Evolutionary conservation across 164 flowering plant genomes (phyloP).

Genomic region (Liriodendron chinense): DNA sequence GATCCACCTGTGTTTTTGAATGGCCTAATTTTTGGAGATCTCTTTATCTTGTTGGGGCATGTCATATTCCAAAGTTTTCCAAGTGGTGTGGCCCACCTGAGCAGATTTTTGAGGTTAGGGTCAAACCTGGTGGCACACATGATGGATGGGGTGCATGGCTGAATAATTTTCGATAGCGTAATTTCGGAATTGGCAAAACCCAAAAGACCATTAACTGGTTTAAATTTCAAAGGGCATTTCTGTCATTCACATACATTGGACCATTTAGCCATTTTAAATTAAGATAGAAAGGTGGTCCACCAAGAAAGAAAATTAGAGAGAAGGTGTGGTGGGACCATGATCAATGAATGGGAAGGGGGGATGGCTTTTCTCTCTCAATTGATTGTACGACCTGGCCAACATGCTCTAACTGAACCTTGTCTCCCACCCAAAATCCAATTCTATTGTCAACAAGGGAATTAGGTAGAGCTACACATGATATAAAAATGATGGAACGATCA

Average conservation of each 20-base stretch:
- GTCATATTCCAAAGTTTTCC: too few species aligned
- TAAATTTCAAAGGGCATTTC: not conserved
- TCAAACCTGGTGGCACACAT: too few species aligned
- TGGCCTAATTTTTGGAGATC: too few species aligned
- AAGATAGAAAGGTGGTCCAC: not conserved
- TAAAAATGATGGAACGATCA: not conserved
- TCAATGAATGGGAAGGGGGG: not conserved
- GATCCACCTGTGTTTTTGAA: too few species aligned
- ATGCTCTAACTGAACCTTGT: conserved; percentile 35
- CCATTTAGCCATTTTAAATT: not conserved
- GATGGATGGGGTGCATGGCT: too few species aligned
- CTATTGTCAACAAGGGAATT: conserved; percentile 19
- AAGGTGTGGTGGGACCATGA: conserved; percentile 14
- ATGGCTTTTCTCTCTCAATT: conserved; percentile 14
- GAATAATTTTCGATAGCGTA: too few species aligned
- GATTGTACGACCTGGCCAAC: conserved; percentile 37
- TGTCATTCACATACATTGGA: not conserved
- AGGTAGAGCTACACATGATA: not conserved
- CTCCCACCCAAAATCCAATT: conserved; percentile 42
- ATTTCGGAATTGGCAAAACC: too few species aligned
- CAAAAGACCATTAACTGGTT: too few species aligned
- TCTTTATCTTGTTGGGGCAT: too few species aligned
- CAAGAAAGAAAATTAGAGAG: not conserved
- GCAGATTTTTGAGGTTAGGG: too few species aligned
- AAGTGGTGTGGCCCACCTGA: too few species aligned